Percentiles rank a stretch among this genome's conserved stretches.
These are phyloP conservation scores for Oryza nivara DNA, from an alignment of 176 grass and related monocot genomes.

Conservation along the genomic window DNA sequence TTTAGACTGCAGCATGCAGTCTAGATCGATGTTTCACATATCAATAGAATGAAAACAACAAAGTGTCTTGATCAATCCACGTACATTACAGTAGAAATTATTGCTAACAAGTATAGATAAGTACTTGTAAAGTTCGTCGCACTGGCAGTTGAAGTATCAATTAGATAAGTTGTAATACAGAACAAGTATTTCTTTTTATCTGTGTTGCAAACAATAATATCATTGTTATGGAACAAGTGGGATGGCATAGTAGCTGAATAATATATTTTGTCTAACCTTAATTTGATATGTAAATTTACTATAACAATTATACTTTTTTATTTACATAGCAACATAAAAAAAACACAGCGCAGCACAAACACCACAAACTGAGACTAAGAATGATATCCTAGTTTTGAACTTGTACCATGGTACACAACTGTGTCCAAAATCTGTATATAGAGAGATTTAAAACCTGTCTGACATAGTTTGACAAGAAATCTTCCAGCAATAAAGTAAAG, in stretches of 20 bases:
- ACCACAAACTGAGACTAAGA: neutral
- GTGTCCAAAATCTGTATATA: slow-evolving; percentile 13
- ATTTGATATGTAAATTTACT: neutral
- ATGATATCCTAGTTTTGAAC: neutral
- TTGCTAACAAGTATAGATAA: neutral
- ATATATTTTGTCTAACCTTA: neutral
- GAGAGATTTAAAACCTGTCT: neutral
- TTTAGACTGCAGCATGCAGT: neutral
- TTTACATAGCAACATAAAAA: neutral
- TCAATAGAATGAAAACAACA: neutral
- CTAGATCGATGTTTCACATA: neutral
- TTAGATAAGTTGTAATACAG: neutral
- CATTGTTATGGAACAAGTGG: neutral
- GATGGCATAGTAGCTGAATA: neutral
- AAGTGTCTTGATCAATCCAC: neutral
- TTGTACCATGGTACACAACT: neutral
- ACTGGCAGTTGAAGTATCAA: neutral
- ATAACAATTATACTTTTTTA: neutral
- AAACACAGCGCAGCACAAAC: neutral
- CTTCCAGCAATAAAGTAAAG: neutral
- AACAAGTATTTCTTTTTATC: neutral
- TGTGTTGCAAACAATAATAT: neutral
- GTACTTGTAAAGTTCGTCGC: neutral
- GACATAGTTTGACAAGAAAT: neutral
- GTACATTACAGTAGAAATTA: neutral